Percentiles rank a stretch among this genome's conserved stretches.
phyloP scores from a whole-genome alignment of 2,329 filamentous ascomycete genomes.

The Mollisiaceae sp. region DNA sequence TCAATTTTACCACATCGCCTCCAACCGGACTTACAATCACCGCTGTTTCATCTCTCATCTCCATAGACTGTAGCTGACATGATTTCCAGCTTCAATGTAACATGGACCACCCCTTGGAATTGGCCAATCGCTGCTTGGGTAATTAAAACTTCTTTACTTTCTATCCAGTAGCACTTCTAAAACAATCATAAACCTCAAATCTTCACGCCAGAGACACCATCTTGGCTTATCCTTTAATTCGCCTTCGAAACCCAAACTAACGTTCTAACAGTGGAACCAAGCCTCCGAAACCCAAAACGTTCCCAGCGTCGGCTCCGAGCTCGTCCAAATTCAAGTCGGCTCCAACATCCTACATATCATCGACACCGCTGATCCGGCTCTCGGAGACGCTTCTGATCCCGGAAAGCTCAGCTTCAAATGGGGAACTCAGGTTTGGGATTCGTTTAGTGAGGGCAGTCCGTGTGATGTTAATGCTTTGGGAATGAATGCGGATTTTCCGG shows the following conservation, averaged over 20 bases:
- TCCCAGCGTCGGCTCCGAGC: constrained; percentile 6
- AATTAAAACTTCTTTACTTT: not conserved
- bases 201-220: not conserved
- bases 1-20: no score
- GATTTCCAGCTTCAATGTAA: not conserved
- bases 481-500: not conserved
- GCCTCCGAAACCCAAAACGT: not conserved
- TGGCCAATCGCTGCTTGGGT: not conserved
- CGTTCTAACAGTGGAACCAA: constrained; percentile 9
- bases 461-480: constrained; percentile 20
- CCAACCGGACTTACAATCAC: no score
- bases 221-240: no score
- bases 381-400: constrained; percentile 11
- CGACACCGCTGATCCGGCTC: constrained; percentile 13
- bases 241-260: not conserved
- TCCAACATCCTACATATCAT: constrained; percentile 17
- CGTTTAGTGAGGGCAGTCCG: constrained; percentile 15
- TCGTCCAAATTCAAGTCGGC: constrained; percentile 14
- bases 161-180: no score
- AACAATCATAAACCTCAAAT: no score
- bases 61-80: not conserved
- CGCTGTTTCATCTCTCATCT: no score
- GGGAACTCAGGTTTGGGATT: constrained; percentile 22
- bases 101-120: not conserved
- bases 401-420: constrained; percentile 27